Conservation (phyloP, 2,329 filamentous ascomycete species). For the Trichophyton schoenleinii region DNA sequence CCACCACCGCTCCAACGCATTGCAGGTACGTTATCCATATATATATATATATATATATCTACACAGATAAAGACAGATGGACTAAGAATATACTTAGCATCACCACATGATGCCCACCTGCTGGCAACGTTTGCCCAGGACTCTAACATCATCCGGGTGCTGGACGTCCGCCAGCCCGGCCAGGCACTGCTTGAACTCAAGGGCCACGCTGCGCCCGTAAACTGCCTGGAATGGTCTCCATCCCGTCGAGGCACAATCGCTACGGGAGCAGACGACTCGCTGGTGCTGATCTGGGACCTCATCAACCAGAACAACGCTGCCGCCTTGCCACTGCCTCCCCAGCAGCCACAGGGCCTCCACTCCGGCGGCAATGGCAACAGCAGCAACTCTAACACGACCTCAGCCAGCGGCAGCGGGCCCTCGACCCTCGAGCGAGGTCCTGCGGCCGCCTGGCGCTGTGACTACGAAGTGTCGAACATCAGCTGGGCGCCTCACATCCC, state of each 20-base stretch:
- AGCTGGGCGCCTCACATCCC: constrained; percentile 35
- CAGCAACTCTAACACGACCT: neutral
- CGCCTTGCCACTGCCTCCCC: constrained; percentile 24
- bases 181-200: constrained; percentile 88
- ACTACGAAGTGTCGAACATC: constrained; percentile 36
- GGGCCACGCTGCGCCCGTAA: constrained; percentile 73
- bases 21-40: constrained; percentile 25
- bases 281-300: constrained; percentile 89
- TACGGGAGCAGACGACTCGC: constrained; percentile 80
- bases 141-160: constrained; percentile 80
- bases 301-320: constrained; percentile 51
- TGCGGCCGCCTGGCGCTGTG: constrained; percentile 34
- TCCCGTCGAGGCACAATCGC: constrained; percentile 75
- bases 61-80: neutral
- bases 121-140: constrained; percentile 96
- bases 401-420: constrained; percentile 6
- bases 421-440: constrained; percentile 33
- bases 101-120: constrained; percentile 87
- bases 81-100: constrained; percentile 42
- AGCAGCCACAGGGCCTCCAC: constrained; percentile 6
- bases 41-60: neutral
- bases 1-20: constrained; percentile 44
- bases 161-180: constrained; percentile 90
- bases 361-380: neutral
- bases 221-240: constrained; percentile 93